phyloP scores from a whole-genome alignment of 306 rosid species.

The Geum urbanum region DNA sequence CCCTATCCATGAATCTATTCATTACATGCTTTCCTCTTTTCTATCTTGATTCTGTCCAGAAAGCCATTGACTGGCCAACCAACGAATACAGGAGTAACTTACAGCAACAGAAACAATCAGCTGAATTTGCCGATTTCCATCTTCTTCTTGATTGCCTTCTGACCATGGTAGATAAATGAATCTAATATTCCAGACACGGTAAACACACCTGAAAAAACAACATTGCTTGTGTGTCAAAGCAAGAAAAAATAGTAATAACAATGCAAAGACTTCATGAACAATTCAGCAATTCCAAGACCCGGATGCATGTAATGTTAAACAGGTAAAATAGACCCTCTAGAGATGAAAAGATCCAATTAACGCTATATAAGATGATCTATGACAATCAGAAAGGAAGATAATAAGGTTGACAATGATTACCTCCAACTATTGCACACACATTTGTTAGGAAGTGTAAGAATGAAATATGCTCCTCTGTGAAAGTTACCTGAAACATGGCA shows the following conservation, averaged over 20 bases:
- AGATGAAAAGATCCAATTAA: not conserved
- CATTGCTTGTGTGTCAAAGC: conserved; percentile 13
- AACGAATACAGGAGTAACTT: conserved; percentile 28
- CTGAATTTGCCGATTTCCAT: conserved; percentile 91
- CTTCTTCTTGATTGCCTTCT: conserved; percentile 90
- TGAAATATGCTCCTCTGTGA: conserved; percentile 71
- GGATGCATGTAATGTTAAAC: not conserved
- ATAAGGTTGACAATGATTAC: conserved; percentile 37
- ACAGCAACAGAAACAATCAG: conserved; percentile 32
- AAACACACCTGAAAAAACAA: conserved; percentile 62
- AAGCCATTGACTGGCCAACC: conserved; percentile 37
- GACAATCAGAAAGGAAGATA: not conserved
- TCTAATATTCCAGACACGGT: conserved; percentile 93
- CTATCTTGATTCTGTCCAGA: conserved; percentile 30
- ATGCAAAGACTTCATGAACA: not conserved
- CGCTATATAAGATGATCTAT: not conserved
- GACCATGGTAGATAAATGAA: conserved; percentile 96
- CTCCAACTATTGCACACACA: conserved; percentile 97
- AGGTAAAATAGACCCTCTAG: not conserved
- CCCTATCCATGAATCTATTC: conserved; percentile 27
- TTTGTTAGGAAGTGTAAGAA: conserved; percentile 95
- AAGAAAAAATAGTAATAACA: not conserved
- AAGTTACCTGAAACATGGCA: conserved; percentile 67
- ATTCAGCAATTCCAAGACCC: not conserved
- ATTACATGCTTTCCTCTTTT: conserved; percentile 28